Conservation (phyloP, 2,329 filamentous ascomycete species). For the Venturia pyrina region DNA sequence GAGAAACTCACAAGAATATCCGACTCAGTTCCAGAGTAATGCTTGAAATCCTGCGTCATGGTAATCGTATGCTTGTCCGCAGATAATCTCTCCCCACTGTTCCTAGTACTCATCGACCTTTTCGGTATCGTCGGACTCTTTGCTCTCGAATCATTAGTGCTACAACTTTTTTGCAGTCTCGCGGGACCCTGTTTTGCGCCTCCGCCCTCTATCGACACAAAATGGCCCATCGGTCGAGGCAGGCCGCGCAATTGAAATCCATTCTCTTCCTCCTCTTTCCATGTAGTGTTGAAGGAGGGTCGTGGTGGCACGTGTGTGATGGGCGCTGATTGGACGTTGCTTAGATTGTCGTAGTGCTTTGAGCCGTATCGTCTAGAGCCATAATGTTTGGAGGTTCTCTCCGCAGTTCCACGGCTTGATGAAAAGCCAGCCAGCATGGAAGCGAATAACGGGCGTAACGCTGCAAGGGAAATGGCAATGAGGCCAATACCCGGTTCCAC, state of each 20-base stretch:
- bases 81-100: background rate
- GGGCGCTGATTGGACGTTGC: background rate
- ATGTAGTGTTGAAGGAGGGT: background rate
- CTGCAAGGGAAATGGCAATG: conserved; percentile 23
- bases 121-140: background rate
- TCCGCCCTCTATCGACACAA: background rate
- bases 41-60: background rate
- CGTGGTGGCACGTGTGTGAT: background rate
- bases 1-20: background rate
- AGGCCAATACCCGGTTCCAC: conserved; percentile 27
- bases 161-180: background rate
- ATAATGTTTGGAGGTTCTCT: background rate
- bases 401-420: background rate
- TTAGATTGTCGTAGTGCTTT: background rate
- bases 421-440: background rate
- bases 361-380: background rate
- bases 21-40: background rate
- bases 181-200: background rate
- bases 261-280: background rate
- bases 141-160: background rate
- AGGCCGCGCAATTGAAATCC: background rate
- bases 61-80: background rate
- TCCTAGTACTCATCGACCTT: background rate
- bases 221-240: background rate
- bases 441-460: conserved; percentile 24